Conservation (phyloP, 305 asterid species). For the Fraxinus xanthoxyloides region DNA sequence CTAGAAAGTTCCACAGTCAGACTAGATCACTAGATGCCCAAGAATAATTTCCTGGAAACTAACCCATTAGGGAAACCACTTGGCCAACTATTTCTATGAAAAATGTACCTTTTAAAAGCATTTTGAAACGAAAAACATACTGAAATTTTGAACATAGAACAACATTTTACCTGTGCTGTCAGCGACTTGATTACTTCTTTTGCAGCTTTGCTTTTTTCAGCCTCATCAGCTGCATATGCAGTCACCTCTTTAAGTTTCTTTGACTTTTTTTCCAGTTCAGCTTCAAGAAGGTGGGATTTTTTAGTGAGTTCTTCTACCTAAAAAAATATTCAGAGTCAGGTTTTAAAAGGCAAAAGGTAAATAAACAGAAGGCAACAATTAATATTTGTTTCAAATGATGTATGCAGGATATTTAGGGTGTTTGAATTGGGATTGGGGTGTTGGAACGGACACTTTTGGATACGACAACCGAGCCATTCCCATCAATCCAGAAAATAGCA, state of each 20-base stretch:
- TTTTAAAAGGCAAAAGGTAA: neutral
- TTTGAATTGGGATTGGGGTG: neutral
- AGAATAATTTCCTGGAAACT: neutral
- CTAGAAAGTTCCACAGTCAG: neutral
- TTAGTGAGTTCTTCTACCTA: conserved; percentile 71
- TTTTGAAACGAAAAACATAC: neutral
- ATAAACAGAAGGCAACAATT: neutral
- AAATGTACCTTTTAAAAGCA: neutral
- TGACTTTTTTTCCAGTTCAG: conserved; percentile 60
- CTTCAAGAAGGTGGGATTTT: conserved; percentile 68
- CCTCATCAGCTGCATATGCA: conserved; percentile 62
- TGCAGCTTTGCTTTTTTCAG: conserved; percentile 69
- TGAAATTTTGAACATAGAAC: neutral
- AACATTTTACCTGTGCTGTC: conserved; percentile 59
- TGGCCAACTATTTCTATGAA: neutral
- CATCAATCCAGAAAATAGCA: neutral
- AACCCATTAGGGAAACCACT: neutral
- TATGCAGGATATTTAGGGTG: neutral
- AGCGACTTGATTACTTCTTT: conserved; percentile 76
- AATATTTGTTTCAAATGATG: neutral
- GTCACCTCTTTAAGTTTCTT: conserved; percentile 59
- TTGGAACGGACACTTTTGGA: neutral
- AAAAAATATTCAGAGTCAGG: conserved; percentile 16
- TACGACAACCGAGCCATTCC: neutral
- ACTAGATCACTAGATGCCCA: neutral